Evolutionary conservation across 1,284 basidiomycete genomes (phyloP).

Genomic region (Rhodotorula sp.): DNA sequence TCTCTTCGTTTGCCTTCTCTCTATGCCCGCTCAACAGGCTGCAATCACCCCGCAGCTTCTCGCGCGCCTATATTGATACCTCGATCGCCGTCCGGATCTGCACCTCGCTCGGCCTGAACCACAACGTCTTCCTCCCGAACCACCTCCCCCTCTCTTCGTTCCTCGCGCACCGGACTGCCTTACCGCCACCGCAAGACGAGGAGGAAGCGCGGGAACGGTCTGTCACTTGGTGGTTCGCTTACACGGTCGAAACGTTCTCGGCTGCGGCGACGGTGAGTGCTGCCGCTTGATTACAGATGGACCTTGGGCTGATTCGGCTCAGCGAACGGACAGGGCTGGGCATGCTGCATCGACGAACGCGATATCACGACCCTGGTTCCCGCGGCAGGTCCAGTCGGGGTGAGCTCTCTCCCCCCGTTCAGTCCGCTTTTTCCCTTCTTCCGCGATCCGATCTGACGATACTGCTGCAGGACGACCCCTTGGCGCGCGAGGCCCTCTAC

Average conservation of each 20-base stretch:
- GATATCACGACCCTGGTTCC: conserved; percentile 37
- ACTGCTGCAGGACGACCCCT: conserved; percentile 5
- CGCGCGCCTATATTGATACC: conserved; percentile 85
- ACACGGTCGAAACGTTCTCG: conserved; percentile 26
- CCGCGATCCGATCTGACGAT: background rate
- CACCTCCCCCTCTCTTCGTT: conserved; percentile 1
- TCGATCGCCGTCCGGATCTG: conserved; percentile 75
- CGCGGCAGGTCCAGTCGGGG: background rate
- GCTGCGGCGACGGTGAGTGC: conserved; percentile 16
- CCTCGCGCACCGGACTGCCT: background rate
- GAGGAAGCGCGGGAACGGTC: conserved; percentile 14
- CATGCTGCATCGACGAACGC: conserved; percentile 34
- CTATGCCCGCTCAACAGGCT: background rate
- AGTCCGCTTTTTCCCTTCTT: background rate
- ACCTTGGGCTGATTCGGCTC: background rate
- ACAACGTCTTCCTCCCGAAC: conserved; percentile 9
- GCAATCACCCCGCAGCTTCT: conserved; percentile 55
- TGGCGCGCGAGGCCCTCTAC: conserved; percentile 23
- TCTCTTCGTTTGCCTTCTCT: background rate
- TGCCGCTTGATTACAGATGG: accelerated
- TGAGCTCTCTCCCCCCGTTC: background rate
- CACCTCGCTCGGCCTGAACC: conserved; percentile 61
- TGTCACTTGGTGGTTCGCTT: conserved; percentile 16
- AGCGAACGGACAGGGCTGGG: conserved; percentile 22
- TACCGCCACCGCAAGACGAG: conserved; percentile 10